These are phyloP conservation scores for Cercospora citrullina DNA, from an alignment of 2,329 filamentous ascomycete genomes.

Conservation along the genomic window DNA sequence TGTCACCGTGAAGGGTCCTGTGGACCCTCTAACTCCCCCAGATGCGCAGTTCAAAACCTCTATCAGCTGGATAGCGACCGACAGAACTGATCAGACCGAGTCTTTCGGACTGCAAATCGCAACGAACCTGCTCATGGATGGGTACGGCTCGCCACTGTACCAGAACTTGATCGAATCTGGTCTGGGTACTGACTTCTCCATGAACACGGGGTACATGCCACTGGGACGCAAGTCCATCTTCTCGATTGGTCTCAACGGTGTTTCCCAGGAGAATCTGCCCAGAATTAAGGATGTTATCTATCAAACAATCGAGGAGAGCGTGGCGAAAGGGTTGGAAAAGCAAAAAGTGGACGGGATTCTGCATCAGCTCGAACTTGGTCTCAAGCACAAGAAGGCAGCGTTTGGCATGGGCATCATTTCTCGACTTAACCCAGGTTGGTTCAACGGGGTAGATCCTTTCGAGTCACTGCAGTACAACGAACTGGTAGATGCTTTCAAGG, in stretches of 20 bases:
- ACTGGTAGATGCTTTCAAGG: conserved; percentile 78
- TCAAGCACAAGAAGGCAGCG: conserved; percentile 95
- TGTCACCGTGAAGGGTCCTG: conserved; percentile 73
- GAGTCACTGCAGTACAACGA: conserved; percentile 90
- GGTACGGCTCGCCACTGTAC: conserved; percentile 93
- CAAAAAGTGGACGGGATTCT: conserved; percentile 91
- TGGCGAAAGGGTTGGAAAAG: conserved; percentile 77
- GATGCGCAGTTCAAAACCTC: conserved; percentile 94
- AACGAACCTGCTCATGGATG: conserved; percentile 82
- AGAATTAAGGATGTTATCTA: conserved; percentile 74
- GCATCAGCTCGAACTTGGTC: conserved; percentile 86
- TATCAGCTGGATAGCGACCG: conserved; percentile 85
- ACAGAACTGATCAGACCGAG: conserved; percentile 79
- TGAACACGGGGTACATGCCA: conserved; percentile 88
- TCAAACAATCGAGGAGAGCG: conserved; percentile 68
- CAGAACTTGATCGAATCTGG: conserved; percentile 84
- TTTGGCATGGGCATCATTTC: conserved; percentile 92
- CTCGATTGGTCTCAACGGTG: conserved; percentile 87
- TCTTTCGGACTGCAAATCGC: conserved; percentile 83
- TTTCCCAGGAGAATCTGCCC: conserved; percentile 74
- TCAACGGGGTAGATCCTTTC: conserved; percentile 91
- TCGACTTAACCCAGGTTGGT: conserved; percentile 87
- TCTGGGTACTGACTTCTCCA: conserved; percentile 88
- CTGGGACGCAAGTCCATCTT: conserved; percentile 78
- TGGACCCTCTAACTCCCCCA: conserved; percentile 81